Conservation (phyloP, 2,329 filamentous ascomycete genomes). For the Aspergillus ustus region DNA sequence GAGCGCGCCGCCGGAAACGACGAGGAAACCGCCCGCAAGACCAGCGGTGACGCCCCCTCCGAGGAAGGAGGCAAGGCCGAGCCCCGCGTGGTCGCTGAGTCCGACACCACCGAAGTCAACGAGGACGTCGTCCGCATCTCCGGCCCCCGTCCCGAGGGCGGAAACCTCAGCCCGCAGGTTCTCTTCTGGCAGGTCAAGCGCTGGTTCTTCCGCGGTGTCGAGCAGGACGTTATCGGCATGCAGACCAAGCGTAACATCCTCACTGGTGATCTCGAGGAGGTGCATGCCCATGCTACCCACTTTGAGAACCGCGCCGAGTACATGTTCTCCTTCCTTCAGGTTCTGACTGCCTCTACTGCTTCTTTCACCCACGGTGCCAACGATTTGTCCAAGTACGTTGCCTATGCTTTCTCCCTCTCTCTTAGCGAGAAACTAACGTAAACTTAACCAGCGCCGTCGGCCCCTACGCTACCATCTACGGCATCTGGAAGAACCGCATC, state of each 20-base stretch:
- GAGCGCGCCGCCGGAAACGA: slow-evolving; percentile 15
- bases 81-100: background rate
- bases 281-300: slow-evolving; percentile 22
- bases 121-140: slow-evolving; percentile 10
- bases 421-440: background rate
- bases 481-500: slow-evolving; percentile 17
- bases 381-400: slow-evolving; percentile 25
- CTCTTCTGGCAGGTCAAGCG: slow-evolving; percentile 24
- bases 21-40: slow-evolving; percentile 2
- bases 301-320: slow-evolving; percentile 26
- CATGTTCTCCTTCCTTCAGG: slow-evolving; percentile 27
- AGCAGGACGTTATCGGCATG: slow-evolving; percentile 22
- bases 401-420: background rate
- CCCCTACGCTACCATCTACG: slow-evolving; percentile 27
- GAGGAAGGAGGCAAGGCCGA: background rate
- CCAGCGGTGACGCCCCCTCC: slow-evolving; percentile 1
- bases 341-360: slow-evolving; percentile 24
- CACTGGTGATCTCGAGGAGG: slow-evolving; percentile 22
- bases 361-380: slow-evolving; percentile 27
- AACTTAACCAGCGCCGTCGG: slow-evolving; percentile 26
- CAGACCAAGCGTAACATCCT: slow-evolving; percentile 26
- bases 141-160: slow-evolving; percentile 24
- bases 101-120: background rate
- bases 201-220: slow-evolving; percentile 23
- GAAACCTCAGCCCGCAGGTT: slow-evolving; percentile 18